Base-by-base conservation (phyloP, 2,329 filamentous ascomycete species). In the Fusarium tjaetaba region DNA sequence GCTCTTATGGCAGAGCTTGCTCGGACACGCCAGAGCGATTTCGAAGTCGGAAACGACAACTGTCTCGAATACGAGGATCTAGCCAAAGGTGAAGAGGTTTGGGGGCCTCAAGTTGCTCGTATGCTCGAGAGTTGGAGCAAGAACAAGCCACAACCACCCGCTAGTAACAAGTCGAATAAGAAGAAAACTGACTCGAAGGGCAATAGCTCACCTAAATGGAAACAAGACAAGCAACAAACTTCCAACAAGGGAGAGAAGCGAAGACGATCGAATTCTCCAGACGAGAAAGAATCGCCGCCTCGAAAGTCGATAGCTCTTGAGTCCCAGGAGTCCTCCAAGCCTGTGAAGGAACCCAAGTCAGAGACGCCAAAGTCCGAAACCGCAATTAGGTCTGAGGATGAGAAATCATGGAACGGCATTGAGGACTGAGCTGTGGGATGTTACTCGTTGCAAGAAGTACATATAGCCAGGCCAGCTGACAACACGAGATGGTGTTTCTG, bases 1-100 rank as follows among this genome's bases (percentile, higher is more conserved):
- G 96, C 89, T 39, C 87, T 96, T 74, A 98, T 99, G 96, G 90
- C 93, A 28, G 91, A 93, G 76, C 89, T 99, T 26, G 88, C 93
- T 64, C 92, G 96, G 61, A 93, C 90, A 7, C 90, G 93, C 59
- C 96, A 99, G 83, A 93, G 91, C 24, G 90, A 94, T 70, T 98
- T 97, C 78, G 88, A 89, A 64, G 84, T 97, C 1, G 86, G 89
- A 39, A 86, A 89, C 43, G 83, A 85, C 9, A 95, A 94, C 79
- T 92, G 94, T 60, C 82, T 98, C 26, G 93, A 96, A 76, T 97
- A 93, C 79, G 86, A 89, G 16, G 94, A 97, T 72, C 83, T 98
- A 8, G 87, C 87, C 64, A 89, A 91, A 73, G 94, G 93, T 3
- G 94, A 97, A 81, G 88, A 91, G 2, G 89, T 93, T 14, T 98